phyloP scores from a whole-genome alignment of 352 stramenopile genomes.

The Pythium biforme region DNA sequence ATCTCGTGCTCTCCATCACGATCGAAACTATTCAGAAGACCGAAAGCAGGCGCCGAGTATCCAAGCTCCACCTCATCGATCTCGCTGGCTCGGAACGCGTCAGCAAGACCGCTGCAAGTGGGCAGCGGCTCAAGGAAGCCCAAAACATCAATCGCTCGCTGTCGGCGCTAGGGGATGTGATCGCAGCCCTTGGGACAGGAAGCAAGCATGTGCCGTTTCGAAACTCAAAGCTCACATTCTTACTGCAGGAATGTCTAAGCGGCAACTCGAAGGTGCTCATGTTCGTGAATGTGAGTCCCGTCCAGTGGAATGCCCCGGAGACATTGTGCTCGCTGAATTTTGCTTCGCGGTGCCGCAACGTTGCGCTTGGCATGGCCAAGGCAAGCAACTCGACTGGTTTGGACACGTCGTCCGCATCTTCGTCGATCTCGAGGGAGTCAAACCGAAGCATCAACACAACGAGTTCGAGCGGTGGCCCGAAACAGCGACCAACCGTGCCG shows the following conservation, averaged over 20 bases:
- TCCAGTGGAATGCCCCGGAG: constrained; percentile 86
- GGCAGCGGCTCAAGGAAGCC: constrained; percentile 93
- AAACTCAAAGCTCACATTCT: constrained; percentile 94
- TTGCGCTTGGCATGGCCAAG: constrained; percentile 87
- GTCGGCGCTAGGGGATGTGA: constrained; percentile 93
- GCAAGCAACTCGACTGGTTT: constrained; percentile 26
- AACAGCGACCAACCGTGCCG: not conserved
- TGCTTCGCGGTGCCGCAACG: constrained; percentile 82
- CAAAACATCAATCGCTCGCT: constrained; percentile 97
- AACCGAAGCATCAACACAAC: constrained; percentile 7
- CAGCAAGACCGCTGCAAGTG: constrained; percentile 89
- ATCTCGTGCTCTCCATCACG: constrained; percentile 89
- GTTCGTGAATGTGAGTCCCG: constrained; percentile 88
- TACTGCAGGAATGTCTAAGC: constrained; percentile 82
- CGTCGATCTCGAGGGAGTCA: constrained; percentile 15
- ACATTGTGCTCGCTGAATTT: constrained; percentile 92
- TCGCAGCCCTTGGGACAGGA: constrained; percentile 82
- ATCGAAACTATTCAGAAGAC: constrained; percentile 59
- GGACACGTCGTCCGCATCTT: constrained; percentile 7
- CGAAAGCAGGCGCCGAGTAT: constrained; percentile 40
- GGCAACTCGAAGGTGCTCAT: constrained; percentile 84
- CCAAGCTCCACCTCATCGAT: constrained; percentile 89
- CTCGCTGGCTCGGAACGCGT: constrained; percentile 86
- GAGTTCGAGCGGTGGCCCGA: not conserved
- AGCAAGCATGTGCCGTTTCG: constrained; percentile 95